These are phyloP conservation scores for Lanmaoa pseudosensibilis DNA, from an alignment of 768 basidiomycete genomes.

Conservation along the genomic window DNA sequence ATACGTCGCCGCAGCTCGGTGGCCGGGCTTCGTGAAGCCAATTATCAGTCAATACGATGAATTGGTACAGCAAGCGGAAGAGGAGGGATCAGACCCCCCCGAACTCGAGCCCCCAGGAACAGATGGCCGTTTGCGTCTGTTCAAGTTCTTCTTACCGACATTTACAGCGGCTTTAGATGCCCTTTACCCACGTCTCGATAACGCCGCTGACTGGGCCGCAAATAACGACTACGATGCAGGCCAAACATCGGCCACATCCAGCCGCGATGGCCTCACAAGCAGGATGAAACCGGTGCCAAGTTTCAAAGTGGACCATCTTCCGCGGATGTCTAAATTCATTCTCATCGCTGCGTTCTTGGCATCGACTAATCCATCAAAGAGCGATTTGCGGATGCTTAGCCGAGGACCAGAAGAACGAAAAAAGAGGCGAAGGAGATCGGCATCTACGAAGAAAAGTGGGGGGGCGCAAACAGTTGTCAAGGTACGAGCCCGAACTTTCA, in stretches of 20 bases:
- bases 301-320: conserved; percentile 41
- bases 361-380: conserved; percentile 80
- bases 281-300: conserved; percentile 6
- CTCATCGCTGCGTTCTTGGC: conserved; percentile 78
- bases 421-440: conserved; percentile 46
- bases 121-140: conserved; percentile 66
- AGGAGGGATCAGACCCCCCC: conserved; percentile 24
- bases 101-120: conserved; percentile 45
- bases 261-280: conserved; percentile 1
- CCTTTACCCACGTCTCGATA: conserved; percentile 67
- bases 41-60: conserved; percentile 50
- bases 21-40: conserved; percentile 78
- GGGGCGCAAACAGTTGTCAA: conserved; percentile 47
- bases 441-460: conserved; percentile 35
- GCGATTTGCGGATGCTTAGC: conserved; percentile 82
- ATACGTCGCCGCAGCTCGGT: conserved; percentile 75
- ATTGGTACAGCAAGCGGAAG: conserved; percentile 20
- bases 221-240: conserved; percentile 45
- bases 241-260: not conserved
- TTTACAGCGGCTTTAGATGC: conserved; percentile 61
- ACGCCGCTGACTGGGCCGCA: conserved; percentile 62
- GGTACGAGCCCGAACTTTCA: conserved; percentile 28
- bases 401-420: conserved; percentile 67
- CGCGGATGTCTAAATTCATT: conserved; percentile 72
- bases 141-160: conserved; percentile 60